Percentiles rank a stretch among this genome's conserved stretches.
These are phyloP conservation scores for Debaryomyces udenii DNA, from an alignment of 1,139 yeast genomes.

Conservation along the genomic window DNA sequence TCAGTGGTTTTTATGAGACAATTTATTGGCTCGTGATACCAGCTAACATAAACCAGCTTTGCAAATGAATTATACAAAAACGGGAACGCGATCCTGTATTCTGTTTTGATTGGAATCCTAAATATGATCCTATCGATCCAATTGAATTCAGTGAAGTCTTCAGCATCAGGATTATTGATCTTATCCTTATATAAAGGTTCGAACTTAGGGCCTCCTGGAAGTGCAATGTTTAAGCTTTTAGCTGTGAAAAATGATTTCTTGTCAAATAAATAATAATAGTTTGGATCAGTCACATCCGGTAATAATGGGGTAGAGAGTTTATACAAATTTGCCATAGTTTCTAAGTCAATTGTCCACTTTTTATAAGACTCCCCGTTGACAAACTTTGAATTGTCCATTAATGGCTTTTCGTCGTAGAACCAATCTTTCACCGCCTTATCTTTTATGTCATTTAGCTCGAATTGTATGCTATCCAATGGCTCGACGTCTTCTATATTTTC, in stretches of 20 bases:
- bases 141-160: slow-evolving; percentile 88
- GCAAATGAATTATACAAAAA: slow-evolving; percentile 81
- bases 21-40: slow-evolving; percentile 64
- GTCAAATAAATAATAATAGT: slow-evolving; percentile 71
- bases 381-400: slow-evolving; percentile 53
- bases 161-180: slow-evolving; percentile 59
- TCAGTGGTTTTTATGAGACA: slow-evolving; percentile 39
- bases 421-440: slow-evolving; percentile 67
- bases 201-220: slow-evolving; percentile 96
- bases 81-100: slow-evolving; percentile 85
- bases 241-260: slow-evolving; percentile 83
- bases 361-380: slow-evolving; percentile 81
- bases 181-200: slow-evolving; percentile 79
- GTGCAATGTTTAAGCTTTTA: slow-evolving; percentile 79
- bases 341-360: slow-evolving; percentile 66
- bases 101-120: slow-evolving; percentile 75
- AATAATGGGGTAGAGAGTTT: slow-evolving; percentile 71
- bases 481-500: slow-evolving; percentile 77
- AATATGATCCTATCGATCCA: slow-evolving; percentile 84
- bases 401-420: slow-evolving; percentile 80
- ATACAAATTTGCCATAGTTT: slow-evolving; percentile 67
- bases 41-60: slow-evolving; percentile 58
- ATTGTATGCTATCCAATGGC: slow-evolving; percentile 67
- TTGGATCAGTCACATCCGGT: slow-evolving; percentile 57
- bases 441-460: slow-evolving; percentile 64